phyloP scores from a whole-genome alignment of 1,139 yeast genomes.

The Diutina rugosa region DNA sequence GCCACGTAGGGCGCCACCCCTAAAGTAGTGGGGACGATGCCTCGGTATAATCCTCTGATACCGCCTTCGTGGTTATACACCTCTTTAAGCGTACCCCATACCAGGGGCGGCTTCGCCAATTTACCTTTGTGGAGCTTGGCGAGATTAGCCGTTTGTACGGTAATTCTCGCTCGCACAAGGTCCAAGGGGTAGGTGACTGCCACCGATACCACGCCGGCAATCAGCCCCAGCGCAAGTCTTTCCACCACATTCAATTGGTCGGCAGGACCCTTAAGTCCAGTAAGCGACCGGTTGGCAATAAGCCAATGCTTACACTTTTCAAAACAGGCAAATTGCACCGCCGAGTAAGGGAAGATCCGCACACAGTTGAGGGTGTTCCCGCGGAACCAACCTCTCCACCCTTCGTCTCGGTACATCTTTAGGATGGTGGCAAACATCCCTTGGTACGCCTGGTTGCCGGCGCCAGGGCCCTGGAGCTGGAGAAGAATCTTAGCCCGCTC shows the following conservation, averaged over 20 bases:
- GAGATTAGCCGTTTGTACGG: conserved; percentile 79
- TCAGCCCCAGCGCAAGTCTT: conserved; percentile 63
- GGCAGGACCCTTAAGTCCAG: background rate
- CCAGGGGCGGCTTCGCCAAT: conserved; percentile 49
- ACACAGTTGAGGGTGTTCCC: conserved; percentile 88
- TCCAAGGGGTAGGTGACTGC: conserved; percentile 86
- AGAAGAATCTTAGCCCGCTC: conserved; percentile 87
- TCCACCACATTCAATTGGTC: conserved; percentile 14
- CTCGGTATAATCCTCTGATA: conserved; percentile 61
- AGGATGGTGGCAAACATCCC: conserved; percentile 69
- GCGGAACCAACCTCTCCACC: conserved; percentile 74
- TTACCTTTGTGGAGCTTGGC: conserved; percentile 35
- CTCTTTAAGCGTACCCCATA: conserved; percentile 39
- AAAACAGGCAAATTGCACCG: conserved; percentile 85
- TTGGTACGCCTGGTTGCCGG: conserved; percentile 37
- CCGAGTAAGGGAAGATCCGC: conserved; percentile 85
- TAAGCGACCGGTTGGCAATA: conserved; percentile 3
- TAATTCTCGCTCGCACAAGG: conserved; percentile 76
- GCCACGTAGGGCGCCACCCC: conserved; percentile 98
- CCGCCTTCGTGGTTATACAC: conserved; percentile 80
- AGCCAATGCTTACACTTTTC: conserved; percentile 50
- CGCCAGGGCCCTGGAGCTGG: conserved; percentile 77
- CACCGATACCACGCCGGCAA: conserved; percentile 76
- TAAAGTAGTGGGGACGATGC: conserved; percentile 74
- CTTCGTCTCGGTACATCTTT: conserved; percentile 82